Evolutionary conservation across 1,284 basidiomycete genomes (phyloP).

Genomic region (Coniferiporia sulphurascens): DNA sequence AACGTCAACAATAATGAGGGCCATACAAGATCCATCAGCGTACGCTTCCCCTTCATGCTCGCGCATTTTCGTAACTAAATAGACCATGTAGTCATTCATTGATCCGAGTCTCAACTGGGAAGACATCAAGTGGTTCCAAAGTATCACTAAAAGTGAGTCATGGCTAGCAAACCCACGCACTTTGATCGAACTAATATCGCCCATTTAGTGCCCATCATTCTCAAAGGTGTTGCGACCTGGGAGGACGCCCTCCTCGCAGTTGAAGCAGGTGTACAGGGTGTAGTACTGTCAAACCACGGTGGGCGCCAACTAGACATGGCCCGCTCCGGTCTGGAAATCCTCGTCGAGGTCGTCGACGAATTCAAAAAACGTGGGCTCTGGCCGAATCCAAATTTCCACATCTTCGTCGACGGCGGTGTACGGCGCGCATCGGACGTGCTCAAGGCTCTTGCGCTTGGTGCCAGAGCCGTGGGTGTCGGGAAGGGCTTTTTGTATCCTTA

Average conservation of each 20-base stretch:
- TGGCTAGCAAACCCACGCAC: not conserved
- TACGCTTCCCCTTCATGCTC: conserved; percentile 32
- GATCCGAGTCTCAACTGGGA: conserved; percentile 86
- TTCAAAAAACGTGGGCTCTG: conserved; percentile 46
- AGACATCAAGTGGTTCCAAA: conserved; percentile 85
- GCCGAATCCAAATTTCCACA: conserved; percentile 48
- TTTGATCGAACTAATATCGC: conserved; percentile 8
- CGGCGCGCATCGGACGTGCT: conserved; percentile 66
- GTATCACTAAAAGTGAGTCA: conserved; percentile 60
- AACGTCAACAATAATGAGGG: conserved; percentile 82
- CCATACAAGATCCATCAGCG: conserved; percentile 90
- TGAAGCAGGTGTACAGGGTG: conserved; percentile 59
- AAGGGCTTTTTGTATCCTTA: conserved; percentile 63
- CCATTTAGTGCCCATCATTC: conserved; percentile 40
- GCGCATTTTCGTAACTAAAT: conserved; percentile 7
- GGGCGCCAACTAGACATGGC: conserved; percentile 66
- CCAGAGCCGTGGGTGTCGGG: conserved; percentile 53
- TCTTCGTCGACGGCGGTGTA: conserved; percentile 71
- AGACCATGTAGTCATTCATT: conserved; percentile 71
- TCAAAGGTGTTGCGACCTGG: conserved; percentile 53
- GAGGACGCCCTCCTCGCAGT: conserved; percentile 63
- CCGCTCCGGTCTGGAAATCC: conserved; percentile 57
- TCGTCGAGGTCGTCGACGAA: conserved; percentile 58
- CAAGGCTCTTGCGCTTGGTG: conserved; percentile 69
- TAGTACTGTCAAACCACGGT: conserved; percentile 64